Base-by-base conservation (phyloP, 495 filamentous ascomycete species). In the Pyrenopolyporus hunteri region DNA sequence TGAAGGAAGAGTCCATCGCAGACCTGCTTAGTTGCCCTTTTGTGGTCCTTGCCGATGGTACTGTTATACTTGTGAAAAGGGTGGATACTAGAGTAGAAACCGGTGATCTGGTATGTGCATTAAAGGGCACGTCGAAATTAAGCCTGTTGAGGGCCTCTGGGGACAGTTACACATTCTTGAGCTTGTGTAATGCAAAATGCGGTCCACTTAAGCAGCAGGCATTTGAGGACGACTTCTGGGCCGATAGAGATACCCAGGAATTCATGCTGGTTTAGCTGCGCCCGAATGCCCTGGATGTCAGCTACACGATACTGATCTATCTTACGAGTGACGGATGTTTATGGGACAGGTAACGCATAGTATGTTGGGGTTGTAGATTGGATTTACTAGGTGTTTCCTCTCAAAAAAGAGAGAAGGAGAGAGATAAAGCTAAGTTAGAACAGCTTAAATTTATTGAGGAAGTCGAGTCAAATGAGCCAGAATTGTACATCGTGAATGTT, bases 211-310 rank as follows among this genome's bases (percentile, higher is more conserved):
- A 44, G 20, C 23, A 20, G 29, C 25, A 42, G 19, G 6, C 26
- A 14, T 53, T 49, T 25, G 39, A 58, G 2, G 63, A 58, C 4
- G 28, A 49, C 1, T 57, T 62, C 14, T 66, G 57, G 63, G 20
- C 33, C 37, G 33, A 17, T 0, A 57, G 10, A 22, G 26, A 61
- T 5, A 6, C 45, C n/a, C 17, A 62, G 13, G 50, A 60, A 14
- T 33, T 66, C 5, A 20, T 4, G 1, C 32, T 66, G 16, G 29
- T 66, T 1, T 63, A 51, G 28, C 2, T 11, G 9, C 13, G 26
- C 9, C 4, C 9, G 26, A 28, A 6, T 20, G 13, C 14, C n/a
- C n/a, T n/a, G n/a, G n/a, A n/a, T n/a, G n/a, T n/a, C n/a, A n/a
- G n/a, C n/a, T n/a, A n/a, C n/a, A n/a, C n/a, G n/a, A n/a, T n/a